Conservation (phyloP, 2,329 filamentous ascomycete species). For the Pyrenophora graminea region DNA sequence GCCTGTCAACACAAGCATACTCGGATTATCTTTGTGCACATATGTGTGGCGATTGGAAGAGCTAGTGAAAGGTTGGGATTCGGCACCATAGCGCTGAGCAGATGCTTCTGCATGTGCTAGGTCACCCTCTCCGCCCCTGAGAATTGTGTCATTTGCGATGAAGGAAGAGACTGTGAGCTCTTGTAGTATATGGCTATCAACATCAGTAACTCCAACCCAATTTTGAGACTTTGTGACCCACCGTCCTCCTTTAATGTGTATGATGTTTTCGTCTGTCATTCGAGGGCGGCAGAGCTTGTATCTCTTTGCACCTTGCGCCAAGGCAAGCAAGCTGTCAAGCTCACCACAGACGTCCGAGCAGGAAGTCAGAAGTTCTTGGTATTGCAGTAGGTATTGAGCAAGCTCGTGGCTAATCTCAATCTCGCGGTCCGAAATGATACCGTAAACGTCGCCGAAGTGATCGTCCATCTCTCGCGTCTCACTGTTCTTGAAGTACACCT, state of each 20-base stretch:
- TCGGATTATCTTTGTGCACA: constrained; percentile 53
- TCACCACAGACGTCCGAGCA: constrained; percentile 85
- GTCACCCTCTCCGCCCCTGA: constrained; percentile 61
- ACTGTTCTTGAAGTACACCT: constrained; percentile 83
- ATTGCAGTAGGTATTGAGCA: constrained; percentile 69
- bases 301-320: constrained; percentile 75
- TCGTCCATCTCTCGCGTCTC: constrained; percentile 81
- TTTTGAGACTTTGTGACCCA: constrained; percentile 31
- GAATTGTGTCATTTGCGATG: constrained; percentile 77
- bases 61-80: constrained; percentile 1
- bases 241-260: constrained; percentile 78
- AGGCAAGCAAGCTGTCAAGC: constrained; percentile 80
- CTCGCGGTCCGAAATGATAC: constrained; percentile 85
- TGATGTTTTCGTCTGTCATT: constrained; percentile 70
- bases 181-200: constrained; percentile 73
- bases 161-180: constrained; percentile 80
- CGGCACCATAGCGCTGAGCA: neutral
- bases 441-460: constrained; percentile 82
- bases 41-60: constrained; percentile 7
- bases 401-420: constrained; percentile 85
- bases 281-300: constrained; percentile 72
- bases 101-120: constrained; percentile 2
- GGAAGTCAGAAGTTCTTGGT: constrained; percentile 66
- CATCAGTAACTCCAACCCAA: neutral
- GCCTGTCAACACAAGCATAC: constrained; percentile 81